Conservation (phyloP, 441 rosid species). For the Pelargonium fulgidum region DNA sequence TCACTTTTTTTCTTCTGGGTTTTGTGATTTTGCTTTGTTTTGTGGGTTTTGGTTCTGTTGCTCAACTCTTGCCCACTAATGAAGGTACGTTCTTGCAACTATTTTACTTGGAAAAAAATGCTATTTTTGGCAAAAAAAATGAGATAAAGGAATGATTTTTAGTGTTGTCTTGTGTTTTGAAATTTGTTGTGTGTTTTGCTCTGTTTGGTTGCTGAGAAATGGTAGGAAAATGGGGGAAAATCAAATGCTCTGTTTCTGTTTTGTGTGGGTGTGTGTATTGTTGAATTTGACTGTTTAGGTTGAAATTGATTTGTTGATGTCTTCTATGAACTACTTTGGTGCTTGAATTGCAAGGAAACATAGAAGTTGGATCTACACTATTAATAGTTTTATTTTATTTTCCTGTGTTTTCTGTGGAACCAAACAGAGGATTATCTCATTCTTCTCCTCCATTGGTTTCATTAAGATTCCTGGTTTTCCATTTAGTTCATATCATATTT, state of each 20-base stretch:
- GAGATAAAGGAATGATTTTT: not conserved
- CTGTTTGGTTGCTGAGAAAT: not conserved
- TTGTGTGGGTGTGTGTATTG: not conserved
- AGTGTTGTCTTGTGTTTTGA: not conserved
- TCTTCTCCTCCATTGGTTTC: not conserved
- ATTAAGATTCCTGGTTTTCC: not conserved
- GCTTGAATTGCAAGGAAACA: no score
- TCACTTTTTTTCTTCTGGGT: not conserved
- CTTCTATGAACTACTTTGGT: no score
- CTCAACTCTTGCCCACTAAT: not conserved
- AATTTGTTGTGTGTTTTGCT: not conserved
- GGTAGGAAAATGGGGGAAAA: not conserved
- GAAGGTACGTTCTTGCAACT: not conserved
- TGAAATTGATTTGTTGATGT: no score
- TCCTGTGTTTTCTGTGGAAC: not conserved
- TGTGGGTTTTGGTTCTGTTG: conserved; percentile 4
- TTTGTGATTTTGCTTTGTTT: not conserved
- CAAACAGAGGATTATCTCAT: conserved; percentile 1
- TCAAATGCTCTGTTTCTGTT: not conserved
- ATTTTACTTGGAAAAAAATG: not conserved
- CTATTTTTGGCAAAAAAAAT: not conserved
- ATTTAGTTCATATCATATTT: not conserved
- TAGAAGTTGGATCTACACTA: no score
- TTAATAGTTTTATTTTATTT: not conserved
- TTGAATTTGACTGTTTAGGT: not conserved